These are phyloP conservation scores for Cynanchum wilfordii DNA, from an alignment of 257 asterid genomes.

Conservation along the genomic window DNA sequence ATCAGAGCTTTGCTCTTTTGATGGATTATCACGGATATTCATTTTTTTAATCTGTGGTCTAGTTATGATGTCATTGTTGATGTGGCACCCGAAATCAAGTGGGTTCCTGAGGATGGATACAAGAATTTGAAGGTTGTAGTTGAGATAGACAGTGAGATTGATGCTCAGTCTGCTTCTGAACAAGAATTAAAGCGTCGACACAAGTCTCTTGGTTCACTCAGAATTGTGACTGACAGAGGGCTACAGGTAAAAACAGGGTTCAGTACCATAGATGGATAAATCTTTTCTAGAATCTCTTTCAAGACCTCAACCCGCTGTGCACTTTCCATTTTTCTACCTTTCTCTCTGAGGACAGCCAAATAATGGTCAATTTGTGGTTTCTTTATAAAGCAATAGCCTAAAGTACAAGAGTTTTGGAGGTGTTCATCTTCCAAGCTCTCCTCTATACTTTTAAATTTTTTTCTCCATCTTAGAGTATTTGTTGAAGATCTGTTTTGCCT, in stretches of 20 bases:
- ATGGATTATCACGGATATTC: constrained; percentile 13
- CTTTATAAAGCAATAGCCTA: background rate
- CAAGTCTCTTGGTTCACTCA: constrained; percentile 74
- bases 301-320: background rate
- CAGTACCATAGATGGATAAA: background rate
- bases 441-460: background rate
- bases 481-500: background rate
- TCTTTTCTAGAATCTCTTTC: background rate
- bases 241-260: constrained; percentile 49
- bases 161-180: constrained; percentile 71
- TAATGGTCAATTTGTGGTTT: background rate
- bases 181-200: constrained; percentile 70
- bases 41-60: constrained; percentile 22
- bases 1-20: background rate
- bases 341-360: background rate
- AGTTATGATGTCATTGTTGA: constrained; percentile 88
- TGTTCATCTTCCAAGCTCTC: background rate
- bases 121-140: constrained; percentile 80
- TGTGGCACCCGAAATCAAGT: constrained; percentile 79
- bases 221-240: constrained; percentile 77
- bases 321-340: background rate
- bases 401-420: background rate
- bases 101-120: constrained; percentile 89
- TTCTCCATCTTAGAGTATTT: background rate
- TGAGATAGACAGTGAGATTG: constrained; percentile 83